Conservation (phyloP, 495 filamentous ascomycete genomes). For the Aspergillus sclerotiicarbonarius region DNA sequence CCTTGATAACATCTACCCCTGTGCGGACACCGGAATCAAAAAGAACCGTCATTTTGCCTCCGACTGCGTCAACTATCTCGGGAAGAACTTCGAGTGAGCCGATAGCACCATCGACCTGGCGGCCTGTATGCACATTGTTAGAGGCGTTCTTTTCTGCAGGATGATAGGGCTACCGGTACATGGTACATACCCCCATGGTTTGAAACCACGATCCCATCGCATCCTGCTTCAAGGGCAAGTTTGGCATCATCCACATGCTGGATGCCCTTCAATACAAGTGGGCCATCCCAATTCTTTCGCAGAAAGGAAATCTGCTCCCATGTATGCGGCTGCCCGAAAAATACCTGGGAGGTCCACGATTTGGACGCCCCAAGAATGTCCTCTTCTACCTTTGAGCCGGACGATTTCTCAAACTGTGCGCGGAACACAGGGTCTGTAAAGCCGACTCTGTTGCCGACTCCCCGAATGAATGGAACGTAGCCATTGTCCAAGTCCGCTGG, state of each 20-base stretch:
- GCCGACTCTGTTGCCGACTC: constrained; percentile 43
- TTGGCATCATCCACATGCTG: constrained; percentile 52
- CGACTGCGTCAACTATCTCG: constrained; percentile 59
- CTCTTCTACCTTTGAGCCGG: constrained; percentile 48
- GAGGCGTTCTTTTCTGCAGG: not conserved
- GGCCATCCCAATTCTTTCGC: constrained; percentile 59
- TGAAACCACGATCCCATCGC: constrained; percentile 53
- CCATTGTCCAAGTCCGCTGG: constrained; percentile 64
- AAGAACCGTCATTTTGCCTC: constrained; percentile 54
- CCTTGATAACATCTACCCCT: constrained; percentile 72
- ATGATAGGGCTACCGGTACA: not conserved
- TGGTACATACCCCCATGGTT: constrained; percentile 50
- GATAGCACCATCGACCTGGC: constrained; percentile 67
- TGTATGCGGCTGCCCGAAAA: constrained; percentile 48
- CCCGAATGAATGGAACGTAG: constrained; percentile 51
- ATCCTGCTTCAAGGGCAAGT: constrained; percentile 44
- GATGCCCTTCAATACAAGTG: constrained; percentile 52
- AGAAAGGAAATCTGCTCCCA: constrained; percentile 60
- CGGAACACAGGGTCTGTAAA: constrained; percentile 64
- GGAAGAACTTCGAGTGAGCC: constrained; percentile 63
- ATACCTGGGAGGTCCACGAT: constrained; percentile 51
- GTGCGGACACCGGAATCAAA: constrained; percentile 65
- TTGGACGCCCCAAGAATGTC: constrained; percentile 41
- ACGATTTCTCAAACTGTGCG: constrained; percentile 47
- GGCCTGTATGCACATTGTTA: constrained; percentile 30